A percentile compares a stretch with the other conserved stretches of the same genome.
phyloP scores from a whole-genome alignment of 1,139 yeast genomes.

The Hanseniaspora sp. region DNA sequence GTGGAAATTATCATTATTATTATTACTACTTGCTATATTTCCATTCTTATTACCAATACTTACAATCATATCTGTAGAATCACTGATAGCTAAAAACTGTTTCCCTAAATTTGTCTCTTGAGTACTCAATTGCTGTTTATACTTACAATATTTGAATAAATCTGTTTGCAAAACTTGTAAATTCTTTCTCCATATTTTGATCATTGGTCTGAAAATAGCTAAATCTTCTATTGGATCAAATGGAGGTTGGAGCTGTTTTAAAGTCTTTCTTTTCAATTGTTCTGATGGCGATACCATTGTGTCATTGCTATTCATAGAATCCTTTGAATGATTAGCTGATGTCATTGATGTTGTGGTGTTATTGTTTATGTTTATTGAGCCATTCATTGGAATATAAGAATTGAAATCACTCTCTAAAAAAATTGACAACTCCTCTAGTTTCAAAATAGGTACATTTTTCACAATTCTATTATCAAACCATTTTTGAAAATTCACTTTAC shows the following conservation, averaged over 20 bases:
- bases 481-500: conserved; percentile 54
- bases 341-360: conserved; percentile 15
- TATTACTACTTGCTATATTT: not conserved
- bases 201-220: conserved; percentile 74
- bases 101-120: conserved; percentile 57
- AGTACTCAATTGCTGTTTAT: conserved; percentile 46
- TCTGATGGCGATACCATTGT: conserved; percentile 42
- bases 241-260: conserved; percentile 85
- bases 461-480: conserved; percentile 71
- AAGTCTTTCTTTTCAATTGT: conserved; percentile 75
- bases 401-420: conserved; percentile 85
- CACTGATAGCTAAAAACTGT: conserved; percentile 40
- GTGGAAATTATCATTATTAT: conserved; percentile 30
- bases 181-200: conserved; percentile 61
- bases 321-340: conserved; percentile 13
- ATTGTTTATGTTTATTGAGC: conserved; percentile 34
- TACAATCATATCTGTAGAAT: conserved; percentile 35
- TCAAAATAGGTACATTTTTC: conserved; percentile 60
- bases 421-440: conserved; percentile 80
- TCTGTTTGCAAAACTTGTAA: conserved; percentile 47
- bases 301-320: conserved; percentile 31
- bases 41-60: not conserved
- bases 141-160: conserved; percentile 45
- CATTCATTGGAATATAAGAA: conserved; percentile 51
- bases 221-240: conserved; percentile 74